A percentile compares a stretch with the other conserved stretches of the same genome.
phyloP scores from a whole-genome alignment of 2,329 filamentous ascomycete species.

The Alternaria novae-zelandiae region DNA sequence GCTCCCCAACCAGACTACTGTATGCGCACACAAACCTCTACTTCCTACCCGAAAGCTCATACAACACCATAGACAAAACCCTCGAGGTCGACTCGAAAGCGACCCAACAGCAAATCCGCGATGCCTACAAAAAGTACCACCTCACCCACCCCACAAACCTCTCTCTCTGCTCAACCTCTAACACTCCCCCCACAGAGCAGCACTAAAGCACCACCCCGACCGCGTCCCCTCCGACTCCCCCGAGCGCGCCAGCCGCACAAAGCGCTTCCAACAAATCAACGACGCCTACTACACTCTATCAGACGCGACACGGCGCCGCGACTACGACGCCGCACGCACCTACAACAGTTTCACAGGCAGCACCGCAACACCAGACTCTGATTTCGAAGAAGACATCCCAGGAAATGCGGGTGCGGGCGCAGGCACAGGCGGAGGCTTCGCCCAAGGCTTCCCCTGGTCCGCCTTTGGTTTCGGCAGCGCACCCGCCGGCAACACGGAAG shows the following conservation, averaged over 20 bases:
- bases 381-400: conserved; percentile 60
- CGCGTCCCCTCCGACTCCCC: conserved; percentile 84
- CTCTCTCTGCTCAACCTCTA: conserved; percentile 1
- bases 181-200: conserved; percentile 63
- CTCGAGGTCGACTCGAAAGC: conserved; percentile 77
- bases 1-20: conserved; percentile 35
- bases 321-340: conserved; percentile 79
- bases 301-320: conserved; percentile 74
- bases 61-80: conserved; percentile 25
- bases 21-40: conserved; percentile 10
- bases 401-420: conserved; percentile 7
- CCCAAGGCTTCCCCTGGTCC: conserved; percentile 75
- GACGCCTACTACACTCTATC: conserved; percentile 93
- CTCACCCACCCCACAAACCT: not conserved
- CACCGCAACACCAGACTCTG: conserved; percentile 53
- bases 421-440: conserved; percentile 17
- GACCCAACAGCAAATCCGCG: conserved; percentile 81
- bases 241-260: conserved; percentile 80
- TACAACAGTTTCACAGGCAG: conserved; percentile 58
- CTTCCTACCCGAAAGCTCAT: not conserved
- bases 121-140: conserved; percentile 86
- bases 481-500: conserved; percentile 52
- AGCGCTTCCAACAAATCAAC: conserved; percentile 89
- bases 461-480: conserved; percentile 66
- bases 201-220: conserved; percentile 91